phyloP scores from a whole-genome alignment of 352 stramenopile genomes.

The Pelagophyceae sp. region DNA sequence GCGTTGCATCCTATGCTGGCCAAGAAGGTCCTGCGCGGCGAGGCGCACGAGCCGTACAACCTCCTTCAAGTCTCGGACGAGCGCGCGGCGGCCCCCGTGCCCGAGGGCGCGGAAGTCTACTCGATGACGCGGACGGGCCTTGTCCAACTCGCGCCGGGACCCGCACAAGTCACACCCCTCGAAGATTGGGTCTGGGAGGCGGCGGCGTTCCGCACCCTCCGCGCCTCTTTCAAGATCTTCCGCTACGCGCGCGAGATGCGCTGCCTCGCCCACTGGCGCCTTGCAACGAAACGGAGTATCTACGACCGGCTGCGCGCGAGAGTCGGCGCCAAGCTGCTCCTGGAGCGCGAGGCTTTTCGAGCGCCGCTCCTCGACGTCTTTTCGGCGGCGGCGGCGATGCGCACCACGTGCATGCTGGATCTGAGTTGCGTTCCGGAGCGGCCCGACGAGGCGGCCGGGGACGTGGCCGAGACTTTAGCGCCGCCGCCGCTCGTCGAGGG shows the following conservation, averaged over 20 bases:
- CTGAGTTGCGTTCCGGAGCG: background rate
- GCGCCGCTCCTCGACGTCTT: background rate
- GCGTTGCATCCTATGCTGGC: background rate
- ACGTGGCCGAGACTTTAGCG: background rate
- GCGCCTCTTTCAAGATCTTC: conserved; percentile 3
- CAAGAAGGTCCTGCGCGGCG: background rate
- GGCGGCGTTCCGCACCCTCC: background rate
- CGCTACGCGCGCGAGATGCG: conserved; percentile 10
- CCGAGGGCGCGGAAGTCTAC: background rate
- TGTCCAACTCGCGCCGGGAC: background rate
- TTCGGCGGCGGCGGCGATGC: background rate
- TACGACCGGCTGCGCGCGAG: background rate
- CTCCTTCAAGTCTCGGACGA: background rate
- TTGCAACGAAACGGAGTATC: background rate
- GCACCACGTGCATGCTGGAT: background rate
- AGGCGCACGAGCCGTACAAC: background rate
- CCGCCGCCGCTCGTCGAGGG: background rate
- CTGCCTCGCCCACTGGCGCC: background rate
- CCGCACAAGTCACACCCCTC: background rate
- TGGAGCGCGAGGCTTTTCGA: background rate
- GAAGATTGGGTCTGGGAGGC: conserved; percentile 2
- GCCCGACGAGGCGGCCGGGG: background rate
- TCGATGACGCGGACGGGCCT: background rate
- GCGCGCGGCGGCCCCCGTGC: background rate
- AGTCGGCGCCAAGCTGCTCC: background rate